Base-by-base conservation (phyloP, 768 basidiomycete species). In the Podaxis rugospora region DNA sequence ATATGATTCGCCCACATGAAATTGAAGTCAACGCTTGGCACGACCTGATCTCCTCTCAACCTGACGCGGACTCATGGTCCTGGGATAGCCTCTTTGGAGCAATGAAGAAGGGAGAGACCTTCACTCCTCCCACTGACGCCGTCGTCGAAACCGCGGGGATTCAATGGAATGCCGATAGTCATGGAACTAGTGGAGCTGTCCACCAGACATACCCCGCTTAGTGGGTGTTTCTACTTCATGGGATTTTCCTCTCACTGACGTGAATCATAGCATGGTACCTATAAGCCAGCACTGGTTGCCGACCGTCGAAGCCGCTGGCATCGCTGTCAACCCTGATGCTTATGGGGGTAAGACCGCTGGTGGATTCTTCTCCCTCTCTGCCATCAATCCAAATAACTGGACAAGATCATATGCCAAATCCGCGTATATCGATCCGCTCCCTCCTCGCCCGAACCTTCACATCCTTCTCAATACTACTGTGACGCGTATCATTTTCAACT, bases 371-470 rank as follows among this genome's bases (percentile, higher is more conserved):
- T 78, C 85, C 1, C 76, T 83, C 4, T 80, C 80, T 6, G 74
- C 82, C 7, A 83, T 89, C 69, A 89, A 90, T 71, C 82, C 84
- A 0, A 58, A 74, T 21, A 88, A 87, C 72, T 84, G 83, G 78
- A 87, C 85, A 7, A 82, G 88, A 47, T 87, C 85, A 2, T 88
- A 89, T 73, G 76, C 87, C 37, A 80, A 82, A 64, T 79, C 84
- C 0, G 87, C 81, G 0, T 88, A 86, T 75, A 83, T 88, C 71
- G 88, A 89, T 70, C 77, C 83, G 3, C 76, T 88, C 1, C 83
- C 86, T 0, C 80, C 84, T 21, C 81, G 87, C 47, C 59, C 78
- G 23, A 90, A 90, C 67, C 78, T 90, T 42, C 81, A 84, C 66
- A 81, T 91, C 62, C 75, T 90, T 23, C 74, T 82, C 7, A 81